These are phyloP conservation scores for Leptographium radiaticola DNA, from an alignment of 2,329 filamentous ascomycete species.

Conservation along the genomic window DNA sequence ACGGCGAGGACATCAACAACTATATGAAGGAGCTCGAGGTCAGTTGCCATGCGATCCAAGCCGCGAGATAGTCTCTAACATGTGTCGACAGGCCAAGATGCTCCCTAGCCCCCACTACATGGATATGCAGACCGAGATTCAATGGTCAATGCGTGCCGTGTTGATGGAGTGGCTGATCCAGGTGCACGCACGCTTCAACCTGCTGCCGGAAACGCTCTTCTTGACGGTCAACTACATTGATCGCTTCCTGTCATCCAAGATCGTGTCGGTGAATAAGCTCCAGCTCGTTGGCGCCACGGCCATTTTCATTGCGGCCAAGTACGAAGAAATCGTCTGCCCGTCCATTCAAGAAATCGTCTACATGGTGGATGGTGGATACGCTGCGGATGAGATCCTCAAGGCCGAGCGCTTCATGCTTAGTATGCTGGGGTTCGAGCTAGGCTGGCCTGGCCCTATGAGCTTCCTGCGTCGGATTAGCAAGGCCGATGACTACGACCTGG, in stretches of 20 bases:
- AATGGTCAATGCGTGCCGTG: constrained; percentile 97
- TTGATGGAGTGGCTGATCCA: constrained; percentile 98
- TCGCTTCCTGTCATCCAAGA: constrained; percentile 86
- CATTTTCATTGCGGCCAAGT: constrained; percentile 92
- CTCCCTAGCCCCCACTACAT: constrained; percentile 88
- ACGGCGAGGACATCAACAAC: constrained; percentile 86
- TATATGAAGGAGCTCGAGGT: constrained; percentile 89
- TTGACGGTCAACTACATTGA: constrained; percentile 95
- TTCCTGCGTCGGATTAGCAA: constrained; percentile 96
- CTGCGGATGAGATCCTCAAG: constrained; percentile 83
- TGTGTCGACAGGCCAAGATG: too few relatives aligned
- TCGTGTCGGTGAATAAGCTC: constrained; percentile 87
- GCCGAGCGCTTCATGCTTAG: constrained; percentile 96
- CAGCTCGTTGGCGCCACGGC: constrained; percentile 94
- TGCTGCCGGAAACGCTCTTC: constrained; percentile 91
- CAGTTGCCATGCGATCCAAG: too few relatives aligned
- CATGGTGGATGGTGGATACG: constrained; percentile 94
- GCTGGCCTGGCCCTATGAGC: constrained; percentile 98
- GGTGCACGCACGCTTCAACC: constrained; percentile 80
- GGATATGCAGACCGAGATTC: constrained; percentile 92
- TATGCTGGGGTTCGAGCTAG: constrained; percentile 90
- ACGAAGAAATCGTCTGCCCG: constrained; percentile 97
- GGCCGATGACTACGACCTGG: constrained; percentile 92
- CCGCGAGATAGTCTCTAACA: too few relatives aligned
- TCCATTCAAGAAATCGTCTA: constrained; percentile 92